These are phyloP conservation scores for Kurtzmaniella quercitrusa DNA, from an alignment of 1,139 yeast species.

Conservation along the genomic window DNA sequence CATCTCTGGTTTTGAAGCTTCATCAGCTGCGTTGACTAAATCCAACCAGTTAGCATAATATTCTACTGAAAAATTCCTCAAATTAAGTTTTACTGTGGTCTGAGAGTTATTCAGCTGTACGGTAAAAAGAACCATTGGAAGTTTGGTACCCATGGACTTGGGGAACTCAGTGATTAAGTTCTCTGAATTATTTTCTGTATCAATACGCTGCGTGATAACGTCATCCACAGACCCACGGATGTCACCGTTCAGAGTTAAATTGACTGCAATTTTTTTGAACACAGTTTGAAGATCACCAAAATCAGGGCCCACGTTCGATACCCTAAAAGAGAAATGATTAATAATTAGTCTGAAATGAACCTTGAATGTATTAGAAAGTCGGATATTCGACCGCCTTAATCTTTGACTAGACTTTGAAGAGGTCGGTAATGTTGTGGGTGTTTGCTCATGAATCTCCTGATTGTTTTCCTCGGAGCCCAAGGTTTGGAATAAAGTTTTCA, in stretches of 20 bases:
- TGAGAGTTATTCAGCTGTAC: conserved; percentile 18
- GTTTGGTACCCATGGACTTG: conserved; percentile 4
- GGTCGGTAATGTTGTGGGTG: conserved; percentile 5
- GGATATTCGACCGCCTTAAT: conserved; percentile 10
- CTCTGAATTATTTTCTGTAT: conserved; percentile 7
- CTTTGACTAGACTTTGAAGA: conserved; percentile 15
- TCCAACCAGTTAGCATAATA: conserved; percentile 57
- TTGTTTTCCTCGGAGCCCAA: background rate
- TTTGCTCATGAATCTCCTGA: too few species aligned
- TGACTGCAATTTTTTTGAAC: conserved; percentile 23
- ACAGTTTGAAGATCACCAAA: conserved; percentile 45
- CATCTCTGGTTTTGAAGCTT: conserved; percentile 14
- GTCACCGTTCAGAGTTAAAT: conserved; percentile 28
- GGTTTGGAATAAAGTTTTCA: background rate
- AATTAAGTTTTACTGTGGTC: conserved; percentile 28
- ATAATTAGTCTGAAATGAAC: conserved; percentile 20
- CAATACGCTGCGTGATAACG: conserved; percentile 22
- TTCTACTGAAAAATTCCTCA: conserved; percentile 44
- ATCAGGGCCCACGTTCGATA: conserved; percentile 25
- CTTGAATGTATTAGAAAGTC: conserved; percentile 7
- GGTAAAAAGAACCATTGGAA: conserved; percentile 24
- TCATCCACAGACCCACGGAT: conserved; percentile 27
- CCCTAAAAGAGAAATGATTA: conserved; percentile 19
- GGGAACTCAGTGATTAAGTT: conserved; percentile 4
- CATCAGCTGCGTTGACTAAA: conserved; percentile 15